Conservation (phyloP, 148 eudicot species). For the Camellia sinensis region DNA sequence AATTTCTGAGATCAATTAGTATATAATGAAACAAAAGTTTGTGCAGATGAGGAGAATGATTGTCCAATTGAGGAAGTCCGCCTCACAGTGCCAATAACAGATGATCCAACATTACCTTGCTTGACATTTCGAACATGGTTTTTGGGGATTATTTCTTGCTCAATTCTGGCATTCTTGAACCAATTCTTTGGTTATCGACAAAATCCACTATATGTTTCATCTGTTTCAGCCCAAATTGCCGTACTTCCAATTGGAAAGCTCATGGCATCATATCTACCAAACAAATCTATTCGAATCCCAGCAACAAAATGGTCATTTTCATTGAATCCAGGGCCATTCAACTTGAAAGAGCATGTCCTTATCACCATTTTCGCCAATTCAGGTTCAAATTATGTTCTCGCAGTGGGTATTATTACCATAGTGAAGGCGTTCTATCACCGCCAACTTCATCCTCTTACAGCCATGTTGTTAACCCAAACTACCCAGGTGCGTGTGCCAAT, state of each 20-base stretch:
- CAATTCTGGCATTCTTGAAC: slow-evolving; percentile 33
- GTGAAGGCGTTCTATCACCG: slow-evolving; percentile 48
- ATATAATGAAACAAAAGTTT: background rate
- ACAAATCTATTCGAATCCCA: slow-evolving; percentile 21
- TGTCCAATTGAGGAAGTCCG: slow-evolving; percentile 49
- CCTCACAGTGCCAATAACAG: slow-evolving; percentile 45
- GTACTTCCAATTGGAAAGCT: slow-evolving; percentile 45
- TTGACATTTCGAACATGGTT: slow-evolving; percentile 49
- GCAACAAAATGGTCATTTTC: slow-evolving; percentile 40
- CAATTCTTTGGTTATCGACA: slow-evolving; percentile 52
- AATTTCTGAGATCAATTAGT: no score
- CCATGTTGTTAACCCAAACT: slow-evolving; percentile 34
- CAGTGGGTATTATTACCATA: slow-evolving; percentile 41
- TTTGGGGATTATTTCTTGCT: slow-evolving; percentile 41
- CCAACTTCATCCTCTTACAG: slow-evolving; percentile 32
- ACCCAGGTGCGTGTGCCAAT: slow-evolving; percentile 33
- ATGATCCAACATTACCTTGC: slow-evolving; percentile 48
- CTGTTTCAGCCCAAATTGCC: slow-evolving; percentile 44
- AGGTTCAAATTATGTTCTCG: slow-evolving; percentile 32
- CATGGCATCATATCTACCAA: slow-evolving; percentile 46
- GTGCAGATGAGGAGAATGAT: slow-evolving; percentile 41
- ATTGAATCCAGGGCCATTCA: slow-evolving; percentile 49
- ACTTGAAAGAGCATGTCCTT: slow-evolving; percentile 50
- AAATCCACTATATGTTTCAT: slow-evolving; percentile 39
- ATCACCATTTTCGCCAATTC: slow-evolving; percentile 49